Evolutionary conservation across 306 rosid genomes (phyloP), one percentile per base, ranked within the genome.

Genomic region (Begonia fuchsioides): DNA sequence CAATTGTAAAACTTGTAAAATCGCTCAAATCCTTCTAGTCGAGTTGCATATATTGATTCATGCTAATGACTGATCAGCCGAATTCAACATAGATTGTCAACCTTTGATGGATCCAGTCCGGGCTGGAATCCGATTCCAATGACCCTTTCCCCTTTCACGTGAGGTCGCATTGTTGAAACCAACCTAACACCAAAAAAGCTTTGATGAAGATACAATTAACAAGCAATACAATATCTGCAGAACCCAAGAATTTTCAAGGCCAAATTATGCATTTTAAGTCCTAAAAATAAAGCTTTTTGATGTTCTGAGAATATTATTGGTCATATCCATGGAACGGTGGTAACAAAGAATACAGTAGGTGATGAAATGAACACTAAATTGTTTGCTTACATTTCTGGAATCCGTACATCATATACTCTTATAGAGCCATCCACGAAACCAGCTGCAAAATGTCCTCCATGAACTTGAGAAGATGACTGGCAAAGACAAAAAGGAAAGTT

Each of bases 41-140:
- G 8, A 26, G 35, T 26, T 26, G 35, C 7, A 1, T 26, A 3
- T 26, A 26, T 26, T 4, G 35, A 26, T 26, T 26, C 35, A 26
- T 4, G 8, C 35, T 26, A 26, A 26, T 26, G 35, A 26, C 35
- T 26, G 35, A 6, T 26, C 5, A 26, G 35, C 35, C 35, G 7
- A 26, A 26, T 26, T 26, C 35, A 2, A 26, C 35, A 26, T 26
- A 26, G 35, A 26, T 26, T 26, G 35, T 26, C 3, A 26, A 92
- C 98, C 98, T 92, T 85, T 50, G 86, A 77, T n/a, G 77, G 77
- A 69, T 92, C 98, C 18, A 92, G 74, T 51, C 98, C 96, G 10
- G 98, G 98, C 59, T 92, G 98, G 74, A 82, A 92, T 64, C 96
- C 96, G 54, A 92, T 79, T 71, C 96, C 98, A 41, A 92, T 72